Conservation (phyloP, 495 filamentous ascomycete genomes). For the Cryomyces minteri region DNA sequence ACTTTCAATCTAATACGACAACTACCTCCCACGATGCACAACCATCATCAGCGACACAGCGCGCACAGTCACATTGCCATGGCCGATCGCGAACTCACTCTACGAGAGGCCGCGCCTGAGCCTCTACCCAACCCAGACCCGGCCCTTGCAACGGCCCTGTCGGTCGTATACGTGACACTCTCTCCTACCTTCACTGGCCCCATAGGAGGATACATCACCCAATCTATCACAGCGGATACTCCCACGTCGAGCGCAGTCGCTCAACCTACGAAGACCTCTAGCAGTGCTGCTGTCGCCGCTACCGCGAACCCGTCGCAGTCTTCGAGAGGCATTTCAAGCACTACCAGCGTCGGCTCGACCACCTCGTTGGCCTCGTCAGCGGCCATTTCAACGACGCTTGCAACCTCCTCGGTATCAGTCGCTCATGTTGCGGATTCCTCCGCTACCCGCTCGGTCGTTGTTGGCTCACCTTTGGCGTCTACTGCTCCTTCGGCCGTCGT, state of each 20-base stretch:
- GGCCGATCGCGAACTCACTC: no score
- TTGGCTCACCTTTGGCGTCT: no score
- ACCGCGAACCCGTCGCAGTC: conserved; percentile 15
- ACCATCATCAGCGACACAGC: no score
- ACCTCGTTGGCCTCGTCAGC: conserved; percentile 15
- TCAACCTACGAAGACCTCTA: background rate
- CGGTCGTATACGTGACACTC: conserved; percentile 37
- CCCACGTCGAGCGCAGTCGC: conserved; percentile 3
- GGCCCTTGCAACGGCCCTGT: conserved; percentile 18
- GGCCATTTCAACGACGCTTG: conserved; percentile 5
- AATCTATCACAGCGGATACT: background rate
- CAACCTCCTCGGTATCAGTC: no score
- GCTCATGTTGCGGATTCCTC: no score
- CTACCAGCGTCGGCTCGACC: conserved; percentile 10
- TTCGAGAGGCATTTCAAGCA: conserved; percentile 1
- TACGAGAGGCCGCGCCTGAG: no score
- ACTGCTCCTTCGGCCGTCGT: no score
- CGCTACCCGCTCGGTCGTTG: no score
- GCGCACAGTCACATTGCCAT: no score
- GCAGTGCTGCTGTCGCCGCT: conserved; percentile 4
- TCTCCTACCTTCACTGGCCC: conserved; percentile 32
- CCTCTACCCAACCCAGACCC: background rate
- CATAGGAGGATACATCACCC: conserved; percentile 2
- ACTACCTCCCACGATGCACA: no score
- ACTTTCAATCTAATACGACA: no score